Base-by-base conservation (phyloP, 1,284 basidiomycete genomes). In the Tranzscheliella williamsii region DNA sequence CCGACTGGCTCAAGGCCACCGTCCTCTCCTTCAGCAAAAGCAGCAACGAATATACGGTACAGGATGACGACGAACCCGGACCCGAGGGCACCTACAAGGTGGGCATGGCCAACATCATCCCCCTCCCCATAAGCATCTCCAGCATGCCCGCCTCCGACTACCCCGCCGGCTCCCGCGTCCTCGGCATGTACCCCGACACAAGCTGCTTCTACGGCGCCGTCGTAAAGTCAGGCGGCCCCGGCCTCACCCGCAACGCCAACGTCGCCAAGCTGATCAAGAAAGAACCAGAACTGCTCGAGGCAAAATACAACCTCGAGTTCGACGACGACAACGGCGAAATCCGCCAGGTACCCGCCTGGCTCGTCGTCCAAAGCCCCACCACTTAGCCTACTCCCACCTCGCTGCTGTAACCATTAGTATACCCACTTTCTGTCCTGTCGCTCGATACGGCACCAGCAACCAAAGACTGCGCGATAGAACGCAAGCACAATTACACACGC, bases 161-260 rank as follows among this genome's bases (percentile, higher is more conserved):
- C 34, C 26, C 52, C 1, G 32, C 50, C 4, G 75, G 75, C 2
- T 37, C 66, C 4, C 55, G 69, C 18, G 75, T 77, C 4, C 48
- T 77, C n/a, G 75, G 68, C 3, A 64, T 77, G 47, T 77, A 77
- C 24, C 75, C 75, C 4, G 75, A 77, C 45, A 77, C 75, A 4
- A 71, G 64, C 31, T 77, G 75, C 41, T 77, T 77, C 67, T 77
- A 77, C 51, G 62, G 63, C 26, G 75, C 75, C 8, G 67, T 63
- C 0, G 67, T 77, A 21, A 64, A 64, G 16, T 66, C 66, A 0
- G 75, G 75, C n/a, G 75, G 75, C 12, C 75, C 75, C 0, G 55
- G 62, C 3, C 17, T 75, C 21, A 45, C 39, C 4, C 36, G 57
- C 17, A 55, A 60, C 31, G 35, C 51, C 31, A 48, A 55, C 22